A percentile compares a stretch with the other conserved stretches of the same genome.
Evolutionary conservation across 306 rosid species (phyloP).

Genomic region (Sphenostylis stenocarpa): DNA sequence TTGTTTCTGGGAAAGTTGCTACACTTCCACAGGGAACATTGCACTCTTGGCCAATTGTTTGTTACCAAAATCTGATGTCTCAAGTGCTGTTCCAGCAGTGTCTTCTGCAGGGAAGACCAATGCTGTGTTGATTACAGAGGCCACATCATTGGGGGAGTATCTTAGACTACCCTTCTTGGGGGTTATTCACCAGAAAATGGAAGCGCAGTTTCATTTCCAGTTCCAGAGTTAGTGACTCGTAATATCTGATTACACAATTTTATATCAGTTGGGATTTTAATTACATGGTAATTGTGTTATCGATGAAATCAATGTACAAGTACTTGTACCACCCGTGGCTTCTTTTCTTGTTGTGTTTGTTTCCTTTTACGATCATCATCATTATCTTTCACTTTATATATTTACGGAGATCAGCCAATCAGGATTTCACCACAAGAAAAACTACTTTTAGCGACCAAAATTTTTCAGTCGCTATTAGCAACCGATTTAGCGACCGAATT

Average conservation of each 20-base stretch:
- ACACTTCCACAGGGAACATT: constrained; percentile 35
- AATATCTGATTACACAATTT: not conserved
- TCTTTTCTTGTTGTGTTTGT: no score
- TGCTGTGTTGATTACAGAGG: constrained; percentile 35
- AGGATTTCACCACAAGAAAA: no score
- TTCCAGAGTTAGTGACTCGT: constrained; percentile 13
- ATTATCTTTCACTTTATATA: no score
- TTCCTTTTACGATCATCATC: no score
- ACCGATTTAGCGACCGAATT: no score
- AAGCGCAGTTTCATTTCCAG: constrained; percentile 26
- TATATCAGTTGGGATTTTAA: not conserved
- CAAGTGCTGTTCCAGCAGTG: constrained; percentile 57
- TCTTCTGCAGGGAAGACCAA: constrained; percentile 22
- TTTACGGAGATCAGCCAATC: no score
- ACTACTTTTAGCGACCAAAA: no score
- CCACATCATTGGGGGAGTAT: constrained; percentile 46
- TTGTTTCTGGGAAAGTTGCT: constrained; percentile 40
- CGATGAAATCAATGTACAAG: no score
- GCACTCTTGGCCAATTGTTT: constrained; percentile 78
- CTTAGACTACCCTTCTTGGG: constrained; percentile 52
- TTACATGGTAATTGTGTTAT: no score
- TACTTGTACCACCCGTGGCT: no score
- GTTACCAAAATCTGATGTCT: constrained; percentile 59
- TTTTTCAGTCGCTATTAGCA: no score
- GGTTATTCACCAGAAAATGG: constrained; percentile 23